Evolutionary conservation across 2,329 filamentous ascomycete species (phyloP), one percentile per base, ranked within the genome.

Genomic region (Coniochaeta sp.): DNA sequence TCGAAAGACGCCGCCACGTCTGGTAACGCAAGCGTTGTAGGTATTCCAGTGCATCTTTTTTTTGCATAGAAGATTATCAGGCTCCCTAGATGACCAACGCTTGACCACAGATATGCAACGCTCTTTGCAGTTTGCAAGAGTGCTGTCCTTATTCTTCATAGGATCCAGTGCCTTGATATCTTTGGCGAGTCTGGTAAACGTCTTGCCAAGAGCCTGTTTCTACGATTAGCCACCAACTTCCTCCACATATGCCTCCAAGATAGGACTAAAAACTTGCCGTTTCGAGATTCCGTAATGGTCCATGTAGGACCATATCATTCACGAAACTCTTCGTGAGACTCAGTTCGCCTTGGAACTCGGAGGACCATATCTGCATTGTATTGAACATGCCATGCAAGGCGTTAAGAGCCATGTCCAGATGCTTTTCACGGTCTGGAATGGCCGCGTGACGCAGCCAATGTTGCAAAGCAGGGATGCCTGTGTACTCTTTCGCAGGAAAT

Each of bases 401-500:
- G 36, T 59, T 62, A 4, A 65, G 55, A 12, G 62, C 38, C 14
- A 19, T 54, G 26, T 62, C 56, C 3, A 38, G 58, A 26, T 64
- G 64, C 14, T 58, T 59, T 40, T 63, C 61, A 7, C 62, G 60
- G 16, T 62, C 57, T 7, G 33, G 52, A 9, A 62, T 60, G 3
- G 64, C 64, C 7, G 62, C 58, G 16, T 26, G 40, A 5, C 60
- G 61, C 19, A 63, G 61, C 64, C 64, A 66, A 19, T 9, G 57
- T 1, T 55, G 52, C 16, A 66, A 58, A 16, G 43, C 40, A 11
- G 64, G 64, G 9, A 66, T 64, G 7, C 64, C 64, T 17, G 63
- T 61, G 43, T 63, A 66, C 17, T 14, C 12, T 14, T 52, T 43
- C 6, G 40, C 59, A 3, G 63, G 63, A 44, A 66, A 66, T n/a